These are phyloP conservation scores for Micromonas pusilla DNA, from an alignment of 139 green algal genomes.

Conservation along the genomic window DNA sequence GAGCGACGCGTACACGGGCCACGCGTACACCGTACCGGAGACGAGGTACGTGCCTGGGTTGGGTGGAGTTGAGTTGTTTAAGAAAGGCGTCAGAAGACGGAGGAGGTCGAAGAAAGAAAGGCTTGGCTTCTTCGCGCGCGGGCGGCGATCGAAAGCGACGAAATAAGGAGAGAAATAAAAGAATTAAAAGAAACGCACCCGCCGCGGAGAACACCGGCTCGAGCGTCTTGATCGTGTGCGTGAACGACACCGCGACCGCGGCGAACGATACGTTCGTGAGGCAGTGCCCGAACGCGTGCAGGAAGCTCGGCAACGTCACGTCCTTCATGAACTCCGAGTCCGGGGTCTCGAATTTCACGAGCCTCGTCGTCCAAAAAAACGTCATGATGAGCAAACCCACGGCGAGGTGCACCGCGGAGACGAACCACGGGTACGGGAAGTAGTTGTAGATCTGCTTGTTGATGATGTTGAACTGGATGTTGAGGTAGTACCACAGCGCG, in stretches of 20 bases:
- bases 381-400: conserved; percentile 42
- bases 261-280: conserved; percentile 97
- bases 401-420: conserved; percentile 40
- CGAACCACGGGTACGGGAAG: conserved; percentile 92
- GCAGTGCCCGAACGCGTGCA: conserved; percentile 95
- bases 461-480: conserved; percentile 97
- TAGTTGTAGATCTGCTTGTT: conserved; percentile 99
- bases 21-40: conserved; percentile 57
- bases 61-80: no score
- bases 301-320: conserved; percentile 78
- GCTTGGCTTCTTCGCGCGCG: no score
- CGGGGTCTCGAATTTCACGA: conserved; percentile 38
- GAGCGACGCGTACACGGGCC: conserved; percentile 78
- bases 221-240: conserved; percentile 84
- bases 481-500: conserved; percentile 70
- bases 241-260: conserved; percentile 94
- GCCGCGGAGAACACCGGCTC: conserved; percentile 95
- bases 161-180: no score
- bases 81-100: no score
- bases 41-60: conserved; percentile 71
- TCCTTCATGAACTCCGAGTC: conserved; percentile 57
- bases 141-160: no score
- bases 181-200: no score
- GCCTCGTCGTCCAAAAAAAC: conserved; percentile 37
- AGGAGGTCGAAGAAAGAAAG: no score